A percentile compares a stretch with the other conserved stretches of the same genome.
phyloP scores from a whole-genome alignment of 2,329 filamentous ascomycete species.

The Podosphaera leucotricha region DNA sequence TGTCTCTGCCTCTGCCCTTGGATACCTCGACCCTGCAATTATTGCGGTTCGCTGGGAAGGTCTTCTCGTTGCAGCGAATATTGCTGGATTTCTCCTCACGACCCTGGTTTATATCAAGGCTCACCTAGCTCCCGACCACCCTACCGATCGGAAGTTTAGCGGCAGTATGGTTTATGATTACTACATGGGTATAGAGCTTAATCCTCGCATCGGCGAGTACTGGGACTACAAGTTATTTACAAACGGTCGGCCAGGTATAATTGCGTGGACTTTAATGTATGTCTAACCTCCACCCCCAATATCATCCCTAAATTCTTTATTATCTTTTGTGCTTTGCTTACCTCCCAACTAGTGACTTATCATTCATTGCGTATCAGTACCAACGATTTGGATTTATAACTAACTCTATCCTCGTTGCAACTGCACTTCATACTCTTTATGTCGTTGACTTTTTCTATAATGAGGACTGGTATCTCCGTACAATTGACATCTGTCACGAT shows the following conservation, averaged over 20 bases:
- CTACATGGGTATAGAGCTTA: conserved; percentile 24
- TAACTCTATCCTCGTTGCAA: conserved; percentile 21
- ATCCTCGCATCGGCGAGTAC: conserved; percentile 19
- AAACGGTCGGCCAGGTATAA: conserved; percentile 24
- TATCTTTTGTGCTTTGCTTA: neutral
- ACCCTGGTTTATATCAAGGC: conserved; percentile 19
- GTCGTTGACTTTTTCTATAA: conserved; percentile 26
- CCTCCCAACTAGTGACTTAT: conserved; percentile 16
- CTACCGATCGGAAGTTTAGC: conserved; percentile 21
- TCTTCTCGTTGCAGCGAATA: conserved; percentile 18
- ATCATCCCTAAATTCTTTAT: neutral
- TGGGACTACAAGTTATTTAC: conserved; percentile 25
- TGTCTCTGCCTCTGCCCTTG: conserved; percentile 10
- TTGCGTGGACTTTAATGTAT: conserved; percentile 24
- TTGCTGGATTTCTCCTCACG: conserved; percentile 16
- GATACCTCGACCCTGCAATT: conserved; percentile 18
- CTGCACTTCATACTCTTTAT: conserved; percentile 22
- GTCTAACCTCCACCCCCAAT: conserved; percentile 2
- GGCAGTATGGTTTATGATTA: conserved; percentile 21
- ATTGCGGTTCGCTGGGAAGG: conserved; percentile 21
- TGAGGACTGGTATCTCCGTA: conserved; percentile 24
- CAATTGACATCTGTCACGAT: conserved; percentile 21
- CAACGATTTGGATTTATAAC: conserved; percentile 19
- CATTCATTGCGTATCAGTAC: conserved; percentile 20
- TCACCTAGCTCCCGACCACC: conserved; percentile 18